Percentiles rank a stretch among this genome's conserved stretches.
Evolutionary conservation across 345 rosid genomes (phyloP).

Genomic region (Linum tenue): DNA sequence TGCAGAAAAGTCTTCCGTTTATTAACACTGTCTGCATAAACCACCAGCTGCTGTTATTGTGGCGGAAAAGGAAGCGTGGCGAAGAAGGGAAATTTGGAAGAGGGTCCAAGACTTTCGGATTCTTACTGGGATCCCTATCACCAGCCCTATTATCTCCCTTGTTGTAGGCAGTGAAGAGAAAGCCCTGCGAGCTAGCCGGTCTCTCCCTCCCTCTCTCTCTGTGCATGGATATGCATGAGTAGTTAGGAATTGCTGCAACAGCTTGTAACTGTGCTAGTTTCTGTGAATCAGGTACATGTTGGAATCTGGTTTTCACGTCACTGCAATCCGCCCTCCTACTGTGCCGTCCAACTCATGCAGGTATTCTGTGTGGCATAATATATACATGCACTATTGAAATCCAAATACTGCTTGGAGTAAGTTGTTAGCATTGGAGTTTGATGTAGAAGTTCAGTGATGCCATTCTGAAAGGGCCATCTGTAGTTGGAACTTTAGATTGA

Average conservation of each 20-base stretch:
- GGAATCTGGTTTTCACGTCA: constrained; percentile 79
- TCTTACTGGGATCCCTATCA: constrained; percentile 61
- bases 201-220: constrained; percentile 17
- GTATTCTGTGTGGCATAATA: constrained; percentile 17
- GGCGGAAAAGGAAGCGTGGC: constrained; percentile 78
- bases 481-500: too few species aligned
- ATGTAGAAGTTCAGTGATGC: too few species aligned
- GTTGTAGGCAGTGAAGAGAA: constrained; percentile 78
- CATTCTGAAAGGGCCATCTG: too few species aligned
- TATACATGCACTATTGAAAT: too few species aligned
- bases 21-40: constrained; percentile 17
- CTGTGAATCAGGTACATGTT: constrained; percentile 46
- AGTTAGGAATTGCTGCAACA: neutral
- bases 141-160: constrained; percentile 79
- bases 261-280: constrained; percentile 12
- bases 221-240: neutral
- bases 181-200: constrained; percentile 80
- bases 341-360: constrained; percentile 97
- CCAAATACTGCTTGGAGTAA: too few species aligned
- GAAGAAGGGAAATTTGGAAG: constrained; percentile 76
- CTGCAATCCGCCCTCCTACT: constrained; percentile 94
- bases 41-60: constrained; percentile 71
- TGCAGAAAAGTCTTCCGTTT: too few species aligned
- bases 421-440: too few species aligned
- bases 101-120: constrained; percentile 58